Conservation (phyloP, 2,329 filamentous ascomycete genomes). For the Lomentospora prolificans region DNA sequence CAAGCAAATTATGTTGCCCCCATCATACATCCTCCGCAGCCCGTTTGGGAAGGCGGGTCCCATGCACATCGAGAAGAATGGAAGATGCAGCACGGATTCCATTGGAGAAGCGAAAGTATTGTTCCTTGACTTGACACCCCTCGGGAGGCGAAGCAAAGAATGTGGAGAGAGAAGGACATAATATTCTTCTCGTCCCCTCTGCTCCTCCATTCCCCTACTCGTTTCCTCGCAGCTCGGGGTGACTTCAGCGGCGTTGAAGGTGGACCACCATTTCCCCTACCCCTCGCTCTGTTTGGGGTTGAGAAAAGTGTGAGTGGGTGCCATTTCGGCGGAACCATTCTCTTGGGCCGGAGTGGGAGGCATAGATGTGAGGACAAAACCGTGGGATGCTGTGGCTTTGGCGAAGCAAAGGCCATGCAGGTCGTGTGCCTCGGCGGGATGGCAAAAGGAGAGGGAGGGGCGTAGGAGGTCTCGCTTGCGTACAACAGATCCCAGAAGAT, state of each 20-base stretch:
- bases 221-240: not conserved
- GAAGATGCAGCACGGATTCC: too few relatives aligned
- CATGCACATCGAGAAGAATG: not conserved
- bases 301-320: conserved; percentile 1
- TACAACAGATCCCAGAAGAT: too few relatives aligned
- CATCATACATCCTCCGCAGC: not conserved
- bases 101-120: too few relatives aligned
- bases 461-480: too few relatives aligned
- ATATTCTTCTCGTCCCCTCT: not conserved
- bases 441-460: too few relatives aligned
- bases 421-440: not conserved
- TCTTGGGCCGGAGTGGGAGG: not conserved
- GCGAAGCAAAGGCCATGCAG: not conserved
- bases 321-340: not conserved
- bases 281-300: too few relatives aligned
- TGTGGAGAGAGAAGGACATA: not conserved
- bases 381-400: not conserved
- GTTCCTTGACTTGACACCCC: not conserved
- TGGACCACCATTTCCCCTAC: too few relatives aligned
- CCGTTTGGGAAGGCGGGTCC: not conserved
- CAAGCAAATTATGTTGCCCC: too few relatives aligned
- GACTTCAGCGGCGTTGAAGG: too few relatives aligned
- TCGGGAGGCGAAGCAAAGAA: not conserved
- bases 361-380: not conserved
- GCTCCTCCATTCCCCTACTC: not conserved